phyloP scores from a whole-genome alignment of 495 filamentous ascomycete genomes.

The Cairneyella variabilis region DNA sequence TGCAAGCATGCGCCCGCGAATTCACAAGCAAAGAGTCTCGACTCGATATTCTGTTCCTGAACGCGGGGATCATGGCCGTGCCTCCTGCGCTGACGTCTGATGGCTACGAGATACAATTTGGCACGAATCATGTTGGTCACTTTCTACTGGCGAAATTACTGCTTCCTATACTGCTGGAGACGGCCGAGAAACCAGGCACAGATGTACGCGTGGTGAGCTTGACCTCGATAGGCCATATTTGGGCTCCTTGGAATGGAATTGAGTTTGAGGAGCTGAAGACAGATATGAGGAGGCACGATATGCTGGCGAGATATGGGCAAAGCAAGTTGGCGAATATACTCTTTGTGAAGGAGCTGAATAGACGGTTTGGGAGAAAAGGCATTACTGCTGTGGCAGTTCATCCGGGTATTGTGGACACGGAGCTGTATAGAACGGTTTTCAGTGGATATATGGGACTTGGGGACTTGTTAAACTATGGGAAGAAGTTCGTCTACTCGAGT shows the following conservation, averaged over 20 bases:
- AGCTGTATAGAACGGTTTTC: slow-evolving; percentile 8
- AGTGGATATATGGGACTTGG: slow-evolving; percentile 7
- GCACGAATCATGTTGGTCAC: slow-evolving; percentile 66
- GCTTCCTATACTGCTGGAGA: slow-evolving; percentile 47
- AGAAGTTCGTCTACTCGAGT: slow-evolving; percentile 3
- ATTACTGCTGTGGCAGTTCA: slow-evolving; percentile 58
- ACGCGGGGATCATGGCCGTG: slow-evolving; percentile 63
- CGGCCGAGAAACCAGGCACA: slow-evolving; percentile 31
- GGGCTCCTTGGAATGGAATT: slow-evolving; percentile 34
- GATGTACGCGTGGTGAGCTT: slow-evolving; percentile 43
- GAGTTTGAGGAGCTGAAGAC: slow-evolving; percentile 36
- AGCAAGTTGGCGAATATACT: slow-evolving; percentile 72
- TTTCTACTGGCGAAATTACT: slow-evolving; percentile 65
- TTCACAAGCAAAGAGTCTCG: slow-evolving; percentile 19
- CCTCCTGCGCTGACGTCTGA: slow-evolving; percentile 46
- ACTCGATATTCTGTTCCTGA: slow-evolving; percentile 60
- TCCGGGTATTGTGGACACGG: slow-evolving; percentile 54
- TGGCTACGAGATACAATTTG: slow-evolving; percentile 65
- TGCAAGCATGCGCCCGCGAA: slow-evolving; percentile 19
- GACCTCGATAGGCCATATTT: slow-evolving; percentile 34
- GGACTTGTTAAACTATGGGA: background rate
- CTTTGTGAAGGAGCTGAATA: slow-evolving; percentile 54
- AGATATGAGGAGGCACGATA: slow-evolving; percentile 21
- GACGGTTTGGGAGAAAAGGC: slow-evolving; percentile 42
- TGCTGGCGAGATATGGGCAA: slow-evolving; percentile 52